Base-by-base conservation (phyloP, 306 rosid genomes). In the Vicia sativa region DNA sequence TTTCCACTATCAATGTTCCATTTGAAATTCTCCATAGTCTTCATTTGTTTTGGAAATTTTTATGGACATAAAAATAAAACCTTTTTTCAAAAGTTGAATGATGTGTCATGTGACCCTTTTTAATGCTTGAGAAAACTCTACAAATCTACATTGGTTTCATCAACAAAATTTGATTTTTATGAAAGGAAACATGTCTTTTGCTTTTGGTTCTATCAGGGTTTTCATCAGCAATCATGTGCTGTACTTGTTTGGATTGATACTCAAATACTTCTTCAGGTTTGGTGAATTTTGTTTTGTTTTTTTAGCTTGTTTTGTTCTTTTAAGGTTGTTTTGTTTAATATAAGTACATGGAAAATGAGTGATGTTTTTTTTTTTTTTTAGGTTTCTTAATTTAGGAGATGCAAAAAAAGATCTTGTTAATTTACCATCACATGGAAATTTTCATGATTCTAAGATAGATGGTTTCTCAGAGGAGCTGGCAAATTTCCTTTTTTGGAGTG, bases 221-320 rank as follows among this genome's bases (percentile, higher is more conserved):
- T 76, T 77, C 38, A 11, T 81, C 45, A 75, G 75, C 67, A 74
- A 65, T 44, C 74, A 19, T 77, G 63, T 81, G 21, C 58, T 76
- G 16, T 70, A 34, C 52, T 77, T 75, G 7, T 73, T 82, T 49
- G 85, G 87, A 28, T 63, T 83, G 39, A 19, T 81, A 7, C 58
- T 71, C 64, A 70, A 48, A 75, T 72, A 57, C 31, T 21, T 87
- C 5, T 54, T 46, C 76, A 89, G 96, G 93, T 89, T 74, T 67
- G 79, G 0, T 49, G 59, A 35, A 7, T 11, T 56, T 72, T 11
- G 0, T 31, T 62, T 29, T 10, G 4, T 2, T 0, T 61, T 69
- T 67, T 28, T 3, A 19, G 10, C 11, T 35, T 71, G 66, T 52
- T 70, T 42, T 10, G 7, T 49, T 11, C 14, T 45, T 7, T 48